These are phyloP conservation scores for Termitomyces sp. DNA, from an alignment of 768 basidiomycete genomes.

Conservation along the genomic window DNA sequence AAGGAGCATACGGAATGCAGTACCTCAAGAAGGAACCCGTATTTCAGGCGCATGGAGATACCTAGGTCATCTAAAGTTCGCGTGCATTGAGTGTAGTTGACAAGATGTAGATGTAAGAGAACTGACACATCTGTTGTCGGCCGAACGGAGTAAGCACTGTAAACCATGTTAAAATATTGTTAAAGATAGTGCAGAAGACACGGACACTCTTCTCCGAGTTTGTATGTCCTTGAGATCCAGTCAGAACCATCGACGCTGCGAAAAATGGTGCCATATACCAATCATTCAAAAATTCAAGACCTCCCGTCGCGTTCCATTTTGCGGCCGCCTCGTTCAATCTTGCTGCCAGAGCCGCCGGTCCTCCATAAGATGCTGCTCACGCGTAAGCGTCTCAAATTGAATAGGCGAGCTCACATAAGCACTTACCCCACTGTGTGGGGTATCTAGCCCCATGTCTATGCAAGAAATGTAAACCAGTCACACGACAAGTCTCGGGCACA, in stretches of 20 bases:
- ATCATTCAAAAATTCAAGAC: slow-evolving; percentile 71
- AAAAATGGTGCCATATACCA: slow-evolving; percentile 49
- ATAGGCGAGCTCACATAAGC: not conserved
- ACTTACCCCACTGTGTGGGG: slow-evolving; percentile 61
- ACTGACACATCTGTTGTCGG: slow-evolving; percentile 76
- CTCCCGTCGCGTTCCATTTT: slow-evolving; percentile 60
- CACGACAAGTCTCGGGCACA: slow-evolving; percentile 60
- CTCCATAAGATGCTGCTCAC: slow-evolving; percentile 51
- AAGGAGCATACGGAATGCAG: not conserved
- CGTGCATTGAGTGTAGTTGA: not conserved
- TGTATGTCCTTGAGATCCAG: slow-evolving; percentile 62
- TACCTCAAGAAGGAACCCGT: slow-evolving; percentile 70
- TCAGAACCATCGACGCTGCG: not conserved
- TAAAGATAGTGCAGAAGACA: not conserved
- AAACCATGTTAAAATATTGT: slow-evolving; percentile 7
- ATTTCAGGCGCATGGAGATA: slow-evolving; percentile 69
- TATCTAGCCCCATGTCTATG: slow-evolving; percentile 81
- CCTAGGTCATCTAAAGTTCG: slow-evolving; percentile 51
- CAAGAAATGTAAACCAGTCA: slow-evolving; percentile 74
- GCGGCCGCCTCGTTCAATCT: slow-evolving; percentile 50
- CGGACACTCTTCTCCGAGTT: slow-evolving; percentile 81
- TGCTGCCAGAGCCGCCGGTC: slow-evolving; percentile 51
- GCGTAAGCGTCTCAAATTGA: not conserved
- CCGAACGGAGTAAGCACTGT: slow-evolving; percentile 87
- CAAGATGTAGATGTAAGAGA: not conserved